Evolutionary conservation across 1,284 basidiomycete species (phyloP), one percentile per base, ranked within the genome.

Genomic region (Irpex sp.): DNA sequence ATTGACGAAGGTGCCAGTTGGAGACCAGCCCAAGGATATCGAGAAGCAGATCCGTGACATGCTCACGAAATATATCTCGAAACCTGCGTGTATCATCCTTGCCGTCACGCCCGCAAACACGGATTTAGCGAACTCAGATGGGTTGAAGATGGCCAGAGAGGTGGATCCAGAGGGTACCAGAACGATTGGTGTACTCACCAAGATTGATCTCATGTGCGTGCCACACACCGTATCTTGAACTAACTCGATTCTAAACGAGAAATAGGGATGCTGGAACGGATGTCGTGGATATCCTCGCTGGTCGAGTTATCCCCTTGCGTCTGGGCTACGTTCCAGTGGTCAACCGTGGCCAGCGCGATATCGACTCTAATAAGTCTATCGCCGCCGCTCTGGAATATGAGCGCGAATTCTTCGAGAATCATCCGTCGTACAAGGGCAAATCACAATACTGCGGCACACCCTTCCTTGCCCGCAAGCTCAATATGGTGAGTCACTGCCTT

Each of bases 41-140:
- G 96, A 99, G 80, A 93, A 92, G 73, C 96, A 98, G 77, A 99
- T 99, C 69, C 84, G 85, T 63, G 96, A 98, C 63, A 98, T 99
- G 96, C 80, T 98, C 60, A 77, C 94, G 74, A 96, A 96, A 76
- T 98, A 91, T 75, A 98, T 99, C 73, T 89, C 92, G 19, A 94
- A 94, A 75, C 93, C 96, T 21, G 84, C 86, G 28, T 90, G 88
- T 80, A 91, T 92, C 72, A 89, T 98, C 68, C 87, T 98, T 55
- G 96, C 96, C 37, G 96, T 98, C 66, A 98, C 96, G 0, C 93
- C 90, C 21, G 96, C 95, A 67, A 98, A 98, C 75, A 92, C 90
- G 45, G 96, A 99, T 80, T 81, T 99, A 82, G 96, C 96, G 61
- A 99, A 99, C 79, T 98, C 96, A 21, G 96, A 98, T 75, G 96